Conservation (phyloP, 2,329 filamentous ascomycete genomes). For the Metarhizium album region DNA sequence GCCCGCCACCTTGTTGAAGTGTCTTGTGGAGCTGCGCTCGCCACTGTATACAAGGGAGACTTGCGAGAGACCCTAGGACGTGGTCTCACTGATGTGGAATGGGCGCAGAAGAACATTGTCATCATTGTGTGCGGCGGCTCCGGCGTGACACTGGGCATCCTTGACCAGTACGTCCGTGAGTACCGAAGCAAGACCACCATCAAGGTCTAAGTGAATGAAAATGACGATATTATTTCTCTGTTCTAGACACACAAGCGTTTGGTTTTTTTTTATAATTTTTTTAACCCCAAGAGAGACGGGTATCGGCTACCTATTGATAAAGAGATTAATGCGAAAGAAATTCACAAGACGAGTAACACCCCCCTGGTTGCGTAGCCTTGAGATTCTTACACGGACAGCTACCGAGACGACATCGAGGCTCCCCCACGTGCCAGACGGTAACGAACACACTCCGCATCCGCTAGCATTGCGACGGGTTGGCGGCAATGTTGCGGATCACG, state of each 20-base stretch:
- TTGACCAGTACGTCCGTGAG: slow-evolving; percentile 44
- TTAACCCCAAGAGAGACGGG: background rate
- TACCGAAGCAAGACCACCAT: slow-evolving; percentile 26
- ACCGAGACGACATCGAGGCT: background rate
- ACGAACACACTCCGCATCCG: background rate
- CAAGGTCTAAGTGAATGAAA: slow-evolving; percentile 13
- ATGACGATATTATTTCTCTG: slow-evolving; percentile 1
- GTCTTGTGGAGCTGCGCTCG: slow-evolving; percentile 74
- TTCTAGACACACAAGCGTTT: slow-evolving; percentile 4
- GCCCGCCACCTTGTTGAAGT: slow-evolving; percentile 73
- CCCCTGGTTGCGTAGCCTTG: background rate
- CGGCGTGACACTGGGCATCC: slow-evolving; percentile 50
- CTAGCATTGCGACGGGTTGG: background rate
- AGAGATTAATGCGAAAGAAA: slow-evolving; percentile 5
- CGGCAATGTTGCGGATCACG: background rate
- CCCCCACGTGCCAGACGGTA: background rate
- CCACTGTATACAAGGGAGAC: slow-evolving; percentile 52
- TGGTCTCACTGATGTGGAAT: slow-evolving; percentile 43
- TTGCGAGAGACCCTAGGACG: slow-evolving; percentile 50
- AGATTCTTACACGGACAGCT: slow-evolving; percentile 1
- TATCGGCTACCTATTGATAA: background rate
- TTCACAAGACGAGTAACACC: slow-evolving; percentile 2
- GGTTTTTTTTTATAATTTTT: background rate
- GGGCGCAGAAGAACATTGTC: slow-evolving; percentile 61
- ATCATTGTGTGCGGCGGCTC: slow-evolving; percentile 76